Evolutionary conservation across 2,329 filamentous ascomycete genomes (phyloP), one percentile per base, ranked within the genome.

Genomic region (Cytospora paraplurivora): DNA sequence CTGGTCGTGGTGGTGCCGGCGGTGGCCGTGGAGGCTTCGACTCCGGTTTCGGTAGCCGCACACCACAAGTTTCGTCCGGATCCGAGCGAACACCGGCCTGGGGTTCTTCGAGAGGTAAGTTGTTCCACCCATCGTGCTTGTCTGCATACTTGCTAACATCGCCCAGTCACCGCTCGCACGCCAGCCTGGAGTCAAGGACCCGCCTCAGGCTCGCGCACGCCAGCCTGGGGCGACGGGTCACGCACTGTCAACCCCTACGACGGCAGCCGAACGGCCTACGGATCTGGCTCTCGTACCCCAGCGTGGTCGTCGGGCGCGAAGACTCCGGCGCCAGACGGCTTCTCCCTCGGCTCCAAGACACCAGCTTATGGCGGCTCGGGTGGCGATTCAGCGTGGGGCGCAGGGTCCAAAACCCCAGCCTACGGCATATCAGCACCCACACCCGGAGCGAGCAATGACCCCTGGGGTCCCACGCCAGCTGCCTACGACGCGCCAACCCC

Each of bases 251-350:
- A 89, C 72, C 88, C 88, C 1, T 91, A 91, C 70, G 88, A 90
- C 69, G 89, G 89, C 65, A 89, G 79, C 73, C 87, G 88, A 53
- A 93, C 92, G 17, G 86, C 91, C 1, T 96, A 96, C 70, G 92
- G 92, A 19, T 82, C 84, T 27, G 87, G 88, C 35, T 83, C 84
- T 55, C 86, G 90, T 59, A 93, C 89, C 1, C 90, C 90, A 8
- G 89, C 89, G 6, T 93, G 90, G 90, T 88, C 88, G 64, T 89
- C 92, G 1, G 90, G 90, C 59, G 86, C 88, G 60, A 89, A 90
- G 74, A 94, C 90, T 1, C 80, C 91, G 60, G 85, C 86, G 21
- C 79, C 82, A 15, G 85, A 89, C 71, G 81, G 82, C 21, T 91
- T 89, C 71, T 85, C 82, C 61, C 82, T 84, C 62, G 88, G 89